Base-by-base conservation (phyloP, 805 yeast species). In the Saturnispora zaruensis region DNA sequence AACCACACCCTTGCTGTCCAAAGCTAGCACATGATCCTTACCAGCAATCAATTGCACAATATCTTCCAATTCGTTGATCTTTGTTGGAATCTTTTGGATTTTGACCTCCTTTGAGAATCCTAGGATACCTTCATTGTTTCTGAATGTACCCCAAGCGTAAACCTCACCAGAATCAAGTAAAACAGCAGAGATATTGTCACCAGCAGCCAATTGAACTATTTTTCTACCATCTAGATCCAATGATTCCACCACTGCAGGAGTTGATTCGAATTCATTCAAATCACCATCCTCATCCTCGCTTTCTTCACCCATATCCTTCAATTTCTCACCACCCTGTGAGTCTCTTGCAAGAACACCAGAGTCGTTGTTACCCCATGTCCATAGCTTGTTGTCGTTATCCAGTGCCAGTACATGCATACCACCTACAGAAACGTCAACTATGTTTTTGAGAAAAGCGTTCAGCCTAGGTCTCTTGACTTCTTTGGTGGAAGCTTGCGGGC, bases 341-440 rank as follows among this genome's bases (percentile, higher is more conserved):
- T 84, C 87, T 65, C 99, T 80, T 18, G 98, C 99, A 41, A 93
- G 72, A 4, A 87, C 97, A 34, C 84, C 88, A 53, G 89, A 82
- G 61, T 93, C 99, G 59, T 93, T 93, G 43, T 87, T 85, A 51
- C 99, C 99, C 99, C 99, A 93, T 3, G 96, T 85, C 96, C 97
- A 93, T n/a, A 93, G 67, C 51, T 77, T 73, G 56, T 88, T 88
- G 16, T 79, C 70, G 37, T 77, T 66, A 62, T 89, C 97, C 46
- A 91, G 67, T 0, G 91, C 97, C 42, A 93, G 63, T 1, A 85
- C 79, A 63, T 93, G 99, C 84, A 93, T 91, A 46, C 99, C 99
- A 46, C 99, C 99, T 24, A 81, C 96, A 1, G 96, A 88, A 60
- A 93, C 73, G 55, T 87, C 91, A 25, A 89, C 93, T 49, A 93